Evolutionary conservation across 2,329 filamentous ascomycete genomes (phyloP).

Genomic region (Colletotrichum siamense): DNA sequence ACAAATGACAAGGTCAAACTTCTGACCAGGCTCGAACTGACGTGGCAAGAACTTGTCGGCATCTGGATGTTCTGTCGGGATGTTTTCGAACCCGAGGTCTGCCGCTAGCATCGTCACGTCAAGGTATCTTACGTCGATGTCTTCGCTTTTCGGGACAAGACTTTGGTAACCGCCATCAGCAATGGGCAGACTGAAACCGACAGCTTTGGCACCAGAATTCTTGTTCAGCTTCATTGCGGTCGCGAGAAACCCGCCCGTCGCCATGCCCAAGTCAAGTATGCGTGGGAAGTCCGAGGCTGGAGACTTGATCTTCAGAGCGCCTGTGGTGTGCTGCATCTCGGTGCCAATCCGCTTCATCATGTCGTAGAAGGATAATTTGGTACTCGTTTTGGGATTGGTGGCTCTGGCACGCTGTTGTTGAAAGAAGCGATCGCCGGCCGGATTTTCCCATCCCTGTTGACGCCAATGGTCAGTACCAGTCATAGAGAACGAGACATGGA

Average conservation of each 20-base stretch:
- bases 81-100: neutral
- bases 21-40: neutral
- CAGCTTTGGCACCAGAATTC: neutral
- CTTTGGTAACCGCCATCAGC: neutral
- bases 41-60: neutral
- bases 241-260: neutral
- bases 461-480: neutral
- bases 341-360: neutral
- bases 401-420: neutral
- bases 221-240: neutral
- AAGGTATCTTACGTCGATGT: neutral
- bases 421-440: neutral
- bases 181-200: neutral
- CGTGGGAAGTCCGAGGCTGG: neutral
- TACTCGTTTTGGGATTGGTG: neutral
- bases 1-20: neutral
- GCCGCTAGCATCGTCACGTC: neutral
- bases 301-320: neutral
- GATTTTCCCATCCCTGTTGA: neutral
- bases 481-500: neutral
- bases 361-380: neutral
- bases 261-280: neutral
- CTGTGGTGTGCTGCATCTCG: neutral
- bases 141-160: neutral
- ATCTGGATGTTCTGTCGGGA: neutral